Conservation (phyloP, 1,139 yeast genomes). For the Candida tropicalis region DNA sequence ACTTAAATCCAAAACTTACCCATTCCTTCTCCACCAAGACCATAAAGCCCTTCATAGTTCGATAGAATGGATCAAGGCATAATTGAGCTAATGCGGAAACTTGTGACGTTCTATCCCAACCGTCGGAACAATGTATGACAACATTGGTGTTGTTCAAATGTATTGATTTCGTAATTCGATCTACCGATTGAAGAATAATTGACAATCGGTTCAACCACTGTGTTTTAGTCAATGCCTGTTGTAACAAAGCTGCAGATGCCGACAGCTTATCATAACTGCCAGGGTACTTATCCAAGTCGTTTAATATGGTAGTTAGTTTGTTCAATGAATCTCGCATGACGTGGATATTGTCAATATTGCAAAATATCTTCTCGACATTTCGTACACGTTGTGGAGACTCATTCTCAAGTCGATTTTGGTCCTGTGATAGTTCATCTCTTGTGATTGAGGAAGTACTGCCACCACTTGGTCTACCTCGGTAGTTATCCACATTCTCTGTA, state of each 20-base stretch:
- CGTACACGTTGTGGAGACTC: conserved; percentile 14
- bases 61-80: conserved; percentile 85
- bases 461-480: conserved; percentile 41
- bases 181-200: conserved; percentile 73
- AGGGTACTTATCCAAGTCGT: conserved; percentile 65
- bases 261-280: conserved; percentile 20
- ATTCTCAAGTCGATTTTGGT: conserved; percentile 9
- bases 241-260: conserved; percentile 31
- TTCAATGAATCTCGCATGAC: conserved; percentile 86
- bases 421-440: background rate
- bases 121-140: conserved; percentile 92
- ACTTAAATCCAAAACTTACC: conserved; percentile 92
- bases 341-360: conserved; percentile 94
- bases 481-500: conserved; percentile 88
- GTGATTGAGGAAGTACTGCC: background rate
- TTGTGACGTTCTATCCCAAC: conserved; percentile 98
- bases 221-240: conserved; percentile 57
- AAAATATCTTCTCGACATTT: conserved; percentile 62
- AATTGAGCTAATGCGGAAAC: conserved; percentile 81
- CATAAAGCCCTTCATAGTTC: conserved; percentile 88
- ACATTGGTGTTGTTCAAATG: conserved; percentile 83
- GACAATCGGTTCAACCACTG: conserved; percentile 81
- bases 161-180: conserved; percentile 74
- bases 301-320: conserved; percentile 62
- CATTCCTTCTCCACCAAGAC: conserved; percentile 89